Percentiles rank a stretch among this genome's conserved stretches.
Conservation (phyloP, 345 rosid species). For the Gossypium thurberi region DNA sequence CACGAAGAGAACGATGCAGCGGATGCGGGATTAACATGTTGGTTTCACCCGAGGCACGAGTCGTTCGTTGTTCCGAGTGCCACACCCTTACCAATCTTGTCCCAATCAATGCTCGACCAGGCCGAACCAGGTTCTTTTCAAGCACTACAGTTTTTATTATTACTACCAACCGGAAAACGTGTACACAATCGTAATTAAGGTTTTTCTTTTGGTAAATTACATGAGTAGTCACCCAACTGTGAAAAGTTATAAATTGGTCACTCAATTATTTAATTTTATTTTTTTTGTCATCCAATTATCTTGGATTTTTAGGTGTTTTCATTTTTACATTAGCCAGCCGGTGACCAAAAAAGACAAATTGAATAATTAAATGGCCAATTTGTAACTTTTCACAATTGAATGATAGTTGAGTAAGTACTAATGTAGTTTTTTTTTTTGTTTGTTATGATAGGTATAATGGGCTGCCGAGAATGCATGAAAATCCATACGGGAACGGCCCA, state of each 20-base stretch:
- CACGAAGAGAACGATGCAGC: slow-evolving; percentile 44
- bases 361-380: no score
- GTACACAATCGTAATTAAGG: no score
- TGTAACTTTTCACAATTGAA: no score
- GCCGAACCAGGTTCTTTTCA: neutral
- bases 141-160: neutral
- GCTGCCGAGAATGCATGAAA: neutral
- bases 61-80: neutral
- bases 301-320: no score
- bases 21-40: slow-evolving; percentile 41
- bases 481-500: neutral
- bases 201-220: neutral
- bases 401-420: no score
- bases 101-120: neutral
- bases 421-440: neutral
- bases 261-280: rapidly evolving
- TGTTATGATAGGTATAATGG: slow-evolving; percentile 13
- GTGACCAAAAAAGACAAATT: no score
- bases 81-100: neutral
- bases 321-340: no score
- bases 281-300: no score
- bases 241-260: no score
- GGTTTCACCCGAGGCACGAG: slow-evolving; percentile 27
- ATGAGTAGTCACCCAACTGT: no score
- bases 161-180: no score